Percentiles rank a stretch among this genome's conserved stretches.
Conservation (phyloP, 257 asterid species). For the Penstemon barbatus region DNA sequence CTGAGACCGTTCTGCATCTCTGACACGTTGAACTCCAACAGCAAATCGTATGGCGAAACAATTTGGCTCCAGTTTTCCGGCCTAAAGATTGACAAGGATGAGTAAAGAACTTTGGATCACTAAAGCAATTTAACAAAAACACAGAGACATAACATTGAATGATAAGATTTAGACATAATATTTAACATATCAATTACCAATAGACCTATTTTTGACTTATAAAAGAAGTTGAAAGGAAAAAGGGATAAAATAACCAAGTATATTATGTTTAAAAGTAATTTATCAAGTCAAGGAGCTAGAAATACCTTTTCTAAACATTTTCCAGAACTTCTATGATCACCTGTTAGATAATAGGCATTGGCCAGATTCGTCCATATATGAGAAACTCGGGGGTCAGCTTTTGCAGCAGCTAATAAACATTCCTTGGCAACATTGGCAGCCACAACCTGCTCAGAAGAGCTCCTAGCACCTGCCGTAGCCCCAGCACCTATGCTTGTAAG, state of each 20-base stretch:
- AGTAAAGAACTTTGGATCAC: slow-evolving; percentile 22
- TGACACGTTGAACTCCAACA: slow-evolving; percentile 86
- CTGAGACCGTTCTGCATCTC: slow-evolving; percentile 95
- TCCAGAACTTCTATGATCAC: slow-evolving; percentile 79
- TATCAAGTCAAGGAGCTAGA: slow-evolving; percentile 9
- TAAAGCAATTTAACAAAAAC: slow-evolving; percentile 23
- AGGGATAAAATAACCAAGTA: background rate
- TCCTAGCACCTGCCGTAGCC: slow-evolving; percentile 59
- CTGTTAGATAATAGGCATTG: slow-evolving; percentile 79
- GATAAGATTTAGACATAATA: background rate
- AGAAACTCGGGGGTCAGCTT: slow-evolving; percentile 80
- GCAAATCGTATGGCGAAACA: slow-evolving; percentile 94
- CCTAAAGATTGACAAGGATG: slow-evolving; percentile 46
- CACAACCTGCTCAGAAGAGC: slow-evolving; percentile 48
- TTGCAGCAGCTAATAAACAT: slow-evolving; percentile 84
- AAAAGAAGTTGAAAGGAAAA: background rate
- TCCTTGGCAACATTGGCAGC: slow-evolving; percentile 83
- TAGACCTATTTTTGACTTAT: background rate
- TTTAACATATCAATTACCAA: background rate
- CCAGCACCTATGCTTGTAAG: slow-evolving; percentile 62
- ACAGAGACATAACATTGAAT: background rate
- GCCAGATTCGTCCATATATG: slow-evolving; percentile 95
- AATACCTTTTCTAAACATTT: slow-evolving; percentile 92
- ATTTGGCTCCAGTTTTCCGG: slow-evolving; percentile 94
- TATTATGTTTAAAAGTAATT: background rate